A percentile compares a stretch with the other conserved stretches of the same genome.
Conservation (phyloP, 2,329 filamentous ascomycete genomes). For the Beauveria medogensis region DNA sequence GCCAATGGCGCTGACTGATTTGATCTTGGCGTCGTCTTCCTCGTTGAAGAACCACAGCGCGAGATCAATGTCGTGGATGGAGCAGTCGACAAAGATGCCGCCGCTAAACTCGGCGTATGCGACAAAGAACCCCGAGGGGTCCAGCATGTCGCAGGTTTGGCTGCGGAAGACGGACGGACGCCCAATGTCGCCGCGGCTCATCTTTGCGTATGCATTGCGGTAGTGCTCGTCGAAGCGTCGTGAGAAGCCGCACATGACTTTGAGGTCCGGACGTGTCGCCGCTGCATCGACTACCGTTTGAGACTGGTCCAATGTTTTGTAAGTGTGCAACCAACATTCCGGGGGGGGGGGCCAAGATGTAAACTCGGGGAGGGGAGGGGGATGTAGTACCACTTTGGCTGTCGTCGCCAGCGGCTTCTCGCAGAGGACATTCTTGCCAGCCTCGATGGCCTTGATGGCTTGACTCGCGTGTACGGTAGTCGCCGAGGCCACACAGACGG, state of each 20-base stretch:
- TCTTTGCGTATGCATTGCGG: conserved; percentile 47
- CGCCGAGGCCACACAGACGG: neutral
- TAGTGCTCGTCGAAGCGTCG: conserved; percentile 55
- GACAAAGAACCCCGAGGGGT: conserved; percentile 61
- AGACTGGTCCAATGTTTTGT: neutral
- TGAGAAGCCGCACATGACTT: conserved; percentile 46
- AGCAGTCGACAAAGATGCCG: conserved; percentile 64
- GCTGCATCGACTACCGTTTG: conserved; percentile 21
- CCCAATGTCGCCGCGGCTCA: conserved; percentile 48
- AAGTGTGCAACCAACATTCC: neutral
- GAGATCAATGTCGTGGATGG: conserved; percentile 56
- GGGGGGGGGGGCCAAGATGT: neutral
- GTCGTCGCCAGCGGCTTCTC: neutral
- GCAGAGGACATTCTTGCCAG: neutral
- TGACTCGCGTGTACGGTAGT: neutral
- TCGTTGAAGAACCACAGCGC: conserved; percentile 27
- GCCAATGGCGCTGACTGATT: neutral
- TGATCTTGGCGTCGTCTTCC: conserved; percentile 38
- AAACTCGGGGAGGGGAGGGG: too few species aligned
- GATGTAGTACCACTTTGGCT: neutral
- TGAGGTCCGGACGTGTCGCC: conserved; percentile 47
- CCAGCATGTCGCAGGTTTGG: conserved; percentile 61
- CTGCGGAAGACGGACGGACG: conserved; percentile 53
- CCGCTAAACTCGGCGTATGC: conserved; percentile 55
- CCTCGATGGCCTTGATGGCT: neutral